Evolutionary conservation across 176 grass and related monocot genomes (phyloP).

Genomic region (Miscanthus lutarioriparius): DNA sequence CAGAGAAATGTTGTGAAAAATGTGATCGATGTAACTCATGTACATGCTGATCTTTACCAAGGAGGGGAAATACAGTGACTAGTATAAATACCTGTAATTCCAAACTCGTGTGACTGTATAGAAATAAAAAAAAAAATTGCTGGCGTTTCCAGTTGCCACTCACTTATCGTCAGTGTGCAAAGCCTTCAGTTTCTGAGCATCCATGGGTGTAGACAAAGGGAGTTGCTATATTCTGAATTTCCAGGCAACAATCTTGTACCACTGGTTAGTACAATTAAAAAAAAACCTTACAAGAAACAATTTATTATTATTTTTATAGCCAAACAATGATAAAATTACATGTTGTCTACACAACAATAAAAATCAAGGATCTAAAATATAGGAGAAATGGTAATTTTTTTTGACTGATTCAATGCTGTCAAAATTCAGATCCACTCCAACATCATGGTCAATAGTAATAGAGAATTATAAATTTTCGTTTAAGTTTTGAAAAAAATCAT

Average conservation of each 20-base stretch:
- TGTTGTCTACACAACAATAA: neutral
- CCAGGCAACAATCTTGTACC: neutral
- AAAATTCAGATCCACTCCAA: neutral
- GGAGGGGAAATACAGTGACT: constrained; percentile 24
- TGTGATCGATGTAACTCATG: constrained; percentile 25
- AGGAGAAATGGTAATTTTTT: neutral
- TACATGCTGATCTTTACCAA: constrained; percentile 25
- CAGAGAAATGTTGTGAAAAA: neutral
- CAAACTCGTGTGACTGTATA: neutral
- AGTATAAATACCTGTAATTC: constrained; percentile 3
- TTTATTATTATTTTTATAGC: too few relatives aligned
- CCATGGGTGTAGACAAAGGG: neutral
- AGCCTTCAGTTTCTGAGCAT: constrained; percentile 12
- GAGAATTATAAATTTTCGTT: neutral
- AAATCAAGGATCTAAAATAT: neutral
- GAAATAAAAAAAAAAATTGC: constrained; percentile 7
- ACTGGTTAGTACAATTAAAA: neutral
- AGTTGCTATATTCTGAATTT: neutral
- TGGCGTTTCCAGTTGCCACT: neutral
- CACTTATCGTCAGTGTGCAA: neutral
- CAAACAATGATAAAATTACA: neutral
- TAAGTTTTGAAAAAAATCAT: neutral
- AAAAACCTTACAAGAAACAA: neutral
- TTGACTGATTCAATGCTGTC: neutral
- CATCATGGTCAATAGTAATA: neutral